Conservation (phyloP, 257 asterid genomes). For the Salvia splendens region DNA sequence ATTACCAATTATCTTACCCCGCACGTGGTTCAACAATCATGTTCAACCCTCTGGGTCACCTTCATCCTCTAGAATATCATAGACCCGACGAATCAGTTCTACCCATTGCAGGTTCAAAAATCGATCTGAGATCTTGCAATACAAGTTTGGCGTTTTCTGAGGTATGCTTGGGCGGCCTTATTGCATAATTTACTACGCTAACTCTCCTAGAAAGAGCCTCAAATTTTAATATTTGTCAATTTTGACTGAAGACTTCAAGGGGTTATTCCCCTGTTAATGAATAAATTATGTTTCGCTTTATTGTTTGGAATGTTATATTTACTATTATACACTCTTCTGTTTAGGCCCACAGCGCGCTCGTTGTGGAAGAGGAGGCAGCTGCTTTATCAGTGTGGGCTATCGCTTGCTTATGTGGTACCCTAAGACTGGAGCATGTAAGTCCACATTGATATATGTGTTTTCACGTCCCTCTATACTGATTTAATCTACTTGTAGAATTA, state of each 20-base stretch:
- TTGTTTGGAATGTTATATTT: conserved; percentile 3
- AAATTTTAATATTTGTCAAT: neutral
- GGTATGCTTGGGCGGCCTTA: conserved; percentile 46
- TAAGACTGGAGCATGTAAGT: conserved; percentile 91
- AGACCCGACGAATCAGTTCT: conserved; percentile 77
- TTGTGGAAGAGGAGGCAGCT: conserved; percentile 98
- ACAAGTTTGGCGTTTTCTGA: conserved; percentile 90
- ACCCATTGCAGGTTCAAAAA: conserved; percentile 74
- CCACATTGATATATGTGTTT: conserved; percentile 17
- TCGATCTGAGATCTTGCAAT: conserved; percentile 80
- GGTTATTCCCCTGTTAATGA: conserved; percentile 10
- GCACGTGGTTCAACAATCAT: conserved; percentile 71
- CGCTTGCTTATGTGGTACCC: conserved; percentile 95
- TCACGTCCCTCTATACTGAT: neutral
- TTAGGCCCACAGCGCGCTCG: conserved; percentile 78
- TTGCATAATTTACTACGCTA: conserved; percentile 7
- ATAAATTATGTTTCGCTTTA: conserved; percentile 8
- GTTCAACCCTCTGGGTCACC: conserved; percentile 91
- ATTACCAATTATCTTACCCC: conserved; percentile 71
- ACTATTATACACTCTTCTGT: conserved; percentile 13
- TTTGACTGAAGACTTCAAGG: neutral
- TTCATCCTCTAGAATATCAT: conserved; percentile 84
- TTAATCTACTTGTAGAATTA: conserved; percentile 21
- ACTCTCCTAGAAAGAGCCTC: neutral
- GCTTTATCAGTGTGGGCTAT: conserved; percentile 94